Evolutionary conservation across 305 asterid genomes (phyloP), one percentile per base, ranked within the genome.

Genomic region (Petunia hybrid): DNA sequence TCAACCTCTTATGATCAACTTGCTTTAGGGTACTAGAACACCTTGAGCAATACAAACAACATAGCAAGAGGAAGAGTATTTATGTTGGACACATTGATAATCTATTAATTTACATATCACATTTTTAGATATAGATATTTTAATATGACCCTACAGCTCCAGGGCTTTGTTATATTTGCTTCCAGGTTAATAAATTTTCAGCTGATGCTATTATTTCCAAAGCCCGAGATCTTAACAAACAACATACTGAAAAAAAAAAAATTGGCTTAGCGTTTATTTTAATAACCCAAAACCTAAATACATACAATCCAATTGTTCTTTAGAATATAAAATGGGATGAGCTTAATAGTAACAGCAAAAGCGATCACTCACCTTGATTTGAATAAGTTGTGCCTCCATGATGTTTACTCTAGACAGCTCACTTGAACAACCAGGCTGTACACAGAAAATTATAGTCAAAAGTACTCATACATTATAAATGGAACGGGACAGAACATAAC

Each of bases 351-450:
- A 56, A 59, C 10, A 39, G 13, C 67, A 69, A 78, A 74, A 12
- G 63, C 62, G 53, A 55, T 41, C 4, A 42, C 83, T 81, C 79
- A 96, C 99, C 98, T 86, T 96, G 79, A 96, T 93, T 86, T 89
- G 97, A 86, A 96, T 88, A 75, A 96, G 95, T 87, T 94, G 98
- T 14, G 91, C 97, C 46, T 88, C 91, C 51, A 93, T 85, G 88
- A 86, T 83, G 60, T 91, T 86, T 61, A 86, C 89, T 85, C 85
- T 86, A 66, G 92, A 85, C 82, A 96, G 91, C 89, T 93, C 97
- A 81, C 94, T 94, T 56, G 98, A 96, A 84, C 99, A 96, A 61
- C 99, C 98, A 86, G 99, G 99, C 99, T 96, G 80, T 90, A 84
- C 14, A 80, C 76, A 82, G 78, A 39, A 64, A 65, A 46, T 48